Evolutionary conservation across 2,329 filamentous ascomycete species (phyloP).

Genomic region (Pseudogymnoascus sp.): DNA sequence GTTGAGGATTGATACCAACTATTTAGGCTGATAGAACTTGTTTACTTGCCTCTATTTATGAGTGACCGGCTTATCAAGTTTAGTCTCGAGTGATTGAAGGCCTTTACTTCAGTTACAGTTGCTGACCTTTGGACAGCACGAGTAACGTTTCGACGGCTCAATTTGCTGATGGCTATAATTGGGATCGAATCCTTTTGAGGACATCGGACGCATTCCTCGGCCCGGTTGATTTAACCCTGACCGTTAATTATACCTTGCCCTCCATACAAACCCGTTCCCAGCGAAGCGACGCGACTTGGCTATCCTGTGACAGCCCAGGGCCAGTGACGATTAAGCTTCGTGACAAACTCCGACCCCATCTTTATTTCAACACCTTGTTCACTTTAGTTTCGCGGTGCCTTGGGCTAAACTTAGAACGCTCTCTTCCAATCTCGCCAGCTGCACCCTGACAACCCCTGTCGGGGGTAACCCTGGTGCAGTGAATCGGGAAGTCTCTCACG

Average conservation of each 20-base stretch:
- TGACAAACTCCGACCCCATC: not conserved
- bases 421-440: not conserved
- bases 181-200: not conserved
- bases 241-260: not conserved
- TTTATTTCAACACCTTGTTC: not conserved
- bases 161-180: not conserved
- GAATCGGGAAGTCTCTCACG: not conserved
- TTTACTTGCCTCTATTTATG: not conserved
- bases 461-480: not conserved
- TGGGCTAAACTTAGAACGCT: not conserved
- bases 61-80: not conserved
- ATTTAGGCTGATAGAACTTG: not conserved
- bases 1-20: not conserved
- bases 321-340: constrained; percentile 6
- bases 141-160: not conserved
- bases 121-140: not conserved
- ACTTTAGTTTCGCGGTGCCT: not conserved
- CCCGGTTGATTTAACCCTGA: not conserved
- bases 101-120: not conserved
- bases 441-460: not conserved
- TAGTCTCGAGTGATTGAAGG: not conserved
- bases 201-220: not conserved
- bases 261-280: not conserved
- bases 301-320: not conserved
- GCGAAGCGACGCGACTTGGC: not conserved